Percentiles rank a stretch among this genome's conserved stretches.
Conservation (phyloP, 306 rosid species). For the Lupinus albus region DNA sequence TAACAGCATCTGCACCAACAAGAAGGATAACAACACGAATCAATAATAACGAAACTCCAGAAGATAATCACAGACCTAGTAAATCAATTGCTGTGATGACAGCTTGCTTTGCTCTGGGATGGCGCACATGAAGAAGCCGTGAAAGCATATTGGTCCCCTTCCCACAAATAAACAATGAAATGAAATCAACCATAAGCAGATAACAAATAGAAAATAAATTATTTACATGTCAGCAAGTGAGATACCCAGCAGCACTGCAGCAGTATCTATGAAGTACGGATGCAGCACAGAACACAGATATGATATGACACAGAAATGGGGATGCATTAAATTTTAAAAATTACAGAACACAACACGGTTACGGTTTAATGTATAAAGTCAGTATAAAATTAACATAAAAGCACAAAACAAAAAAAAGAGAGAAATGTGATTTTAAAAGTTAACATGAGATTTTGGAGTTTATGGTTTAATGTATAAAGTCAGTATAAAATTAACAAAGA, state of each 20-base stretch:
- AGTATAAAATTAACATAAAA: too few relatives aligned
- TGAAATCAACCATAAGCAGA: conserved; percentile 29
- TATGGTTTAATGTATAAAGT: too few relatives aligned
- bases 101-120: conserved; percentile 94
- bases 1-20: conserved; percentile 29
- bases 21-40: conserved; percentile 3
- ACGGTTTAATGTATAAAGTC: too few relatives aligned
- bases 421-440: too few relatives aligned
- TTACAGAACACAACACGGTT: too few relatives aligned
- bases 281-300: too few relatives aligned
- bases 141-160: conserved; percentile 98
- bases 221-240: conserved; percentile 5
- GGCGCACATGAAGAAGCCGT: conserved; percentile 87
- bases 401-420: too few relatives aligned
- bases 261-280: too few relatives aligned
- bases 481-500: too few relatives aligned
- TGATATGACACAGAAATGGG: too few relatives aligned
- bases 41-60: conserved; percentile 13
- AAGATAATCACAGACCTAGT: conserved; percentile 62
- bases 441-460: too few relatives aligned
- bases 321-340: too few relatives aligned
- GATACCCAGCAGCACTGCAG: not conserved
- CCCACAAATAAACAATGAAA: conserved; percentile 35
- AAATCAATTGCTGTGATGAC: conserved; percentile 95
- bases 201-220: conserved; percentile 6